These are phyloP conservation scores for Meripilus lineatus DNA, from an alignment of 1,284 basidiomycete genomes.

Conservation along the genomic window DNA sequence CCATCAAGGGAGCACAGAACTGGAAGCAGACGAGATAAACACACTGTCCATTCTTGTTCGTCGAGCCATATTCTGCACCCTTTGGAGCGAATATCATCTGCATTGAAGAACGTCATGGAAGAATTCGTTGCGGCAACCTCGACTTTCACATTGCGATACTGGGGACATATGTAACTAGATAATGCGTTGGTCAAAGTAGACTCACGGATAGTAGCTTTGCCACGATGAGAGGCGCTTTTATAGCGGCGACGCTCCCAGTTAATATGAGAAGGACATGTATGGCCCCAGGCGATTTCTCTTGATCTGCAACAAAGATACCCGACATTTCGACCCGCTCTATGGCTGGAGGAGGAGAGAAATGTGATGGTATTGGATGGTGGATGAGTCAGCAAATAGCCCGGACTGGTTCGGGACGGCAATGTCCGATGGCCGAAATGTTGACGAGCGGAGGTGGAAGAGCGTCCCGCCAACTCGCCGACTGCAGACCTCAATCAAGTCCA, in stretches of 20 bases:
- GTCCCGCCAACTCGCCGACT: too few relatives aligned
- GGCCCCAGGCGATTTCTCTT: slow-evolving; percentile 30
- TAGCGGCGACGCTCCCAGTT: slow-evolving; percentile 91
- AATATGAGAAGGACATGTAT: slow-evolving; percentile 81
- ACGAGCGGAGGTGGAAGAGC: too few relatives aligned
- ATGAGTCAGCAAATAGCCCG: not conserved
- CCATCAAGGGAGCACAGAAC: not conserved
- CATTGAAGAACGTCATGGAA: slow-evolving; percentile 76
- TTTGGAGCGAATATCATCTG: slow-evolving; percentile 43
- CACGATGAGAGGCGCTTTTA: slow-evolving; percentile 91
- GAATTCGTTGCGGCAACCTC: slow-evolving; percentile 82
- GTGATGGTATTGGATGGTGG: not conserved
- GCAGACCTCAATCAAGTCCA: too few relatives aligned
- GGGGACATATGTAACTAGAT: too few relatives aligned
- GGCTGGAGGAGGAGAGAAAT: not conserved
- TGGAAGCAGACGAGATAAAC: slow-evolving; percentile 3
- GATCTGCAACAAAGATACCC: slow-evolving; percentile 26
- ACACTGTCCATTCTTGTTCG: slow-evolving; percentile 83
- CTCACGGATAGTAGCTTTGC: slow-evolving; percentile 67
- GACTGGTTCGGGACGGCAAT: slow-evolving; percentile 11
- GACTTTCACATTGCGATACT: slow-evolving; percentile 75
- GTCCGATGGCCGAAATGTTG: too few relatives aligned
- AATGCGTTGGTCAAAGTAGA: slow-evolving; percentile 13
- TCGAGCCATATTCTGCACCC: slow-evolving; percentile 83
- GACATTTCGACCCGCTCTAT: too few relatives aligned